Evolutionary conservation across 1,284 basidiomycete genomes (phyloP), one percentile per base, ranked within the genome.

Genomic region (Ganoderma multipileum): DNA sequence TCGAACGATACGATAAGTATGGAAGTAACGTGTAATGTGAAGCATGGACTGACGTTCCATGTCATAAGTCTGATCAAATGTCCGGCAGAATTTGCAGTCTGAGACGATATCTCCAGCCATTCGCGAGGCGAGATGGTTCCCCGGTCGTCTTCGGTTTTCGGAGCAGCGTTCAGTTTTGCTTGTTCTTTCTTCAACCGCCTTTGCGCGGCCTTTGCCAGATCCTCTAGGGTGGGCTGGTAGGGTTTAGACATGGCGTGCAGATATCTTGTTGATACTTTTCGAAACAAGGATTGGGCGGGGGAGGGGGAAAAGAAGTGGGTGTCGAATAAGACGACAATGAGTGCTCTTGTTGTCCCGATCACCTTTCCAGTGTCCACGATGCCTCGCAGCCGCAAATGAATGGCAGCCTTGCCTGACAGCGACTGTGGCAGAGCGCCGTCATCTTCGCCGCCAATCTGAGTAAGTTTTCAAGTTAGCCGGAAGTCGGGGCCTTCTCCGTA

Each of bases 31-130:
- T 9, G 12, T 12, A 42, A 9, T 2, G 18, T 12, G 41, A 23
- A 28, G 26, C 8, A 11, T 38, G 23, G 38, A 89, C 91, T 68
- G 68, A 94, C 92, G 83, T 95, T 95, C 92, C 93, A 95, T 16
- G 90, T 90, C 82, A 93, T 83, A 65, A 95, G 77, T 76, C 83
- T 91, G 65, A 88, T 70, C 28, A 75, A 76, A 50, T 74, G 76
- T 6, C 65, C 69, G 2, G 57, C 36, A 1, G 62, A 44, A 23
- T 73, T 52, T 3, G 65, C 72, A 47, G 65, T 58, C n/a, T 68
- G 67, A 26, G 69, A 63, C 64, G 72, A 54, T 38, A 87, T 74
- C 8, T 81, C 72, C 55, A 89, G 73, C 91, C 91, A 93, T 68
- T 80, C 79, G 63, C 92, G 83, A 47, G 81, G 64, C 14, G 87